phyloP scores from a whole-genome alignment of 495 filamentous ascomycete species.

The Chaetomium tenue region DNA sequence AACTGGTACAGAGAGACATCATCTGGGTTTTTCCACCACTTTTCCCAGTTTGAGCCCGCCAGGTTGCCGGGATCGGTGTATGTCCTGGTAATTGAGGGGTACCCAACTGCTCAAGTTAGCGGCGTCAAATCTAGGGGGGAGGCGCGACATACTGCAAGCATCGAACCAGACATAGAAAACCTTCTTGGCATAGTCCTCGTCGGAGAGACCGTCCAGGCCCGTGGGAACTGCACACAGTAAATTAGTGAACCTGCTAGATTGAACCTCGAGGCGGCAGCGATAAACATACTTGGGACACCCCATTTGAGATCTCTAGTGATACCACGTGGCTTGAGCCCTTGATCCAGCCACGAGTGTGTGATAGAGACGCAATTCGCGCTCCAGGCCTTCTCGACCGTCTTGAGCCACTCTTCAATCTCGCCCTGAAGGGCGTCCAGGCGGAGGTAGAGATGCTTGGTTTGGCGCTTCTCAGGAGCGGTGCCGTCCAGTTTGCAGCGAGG shows the following conservation, averaged over 20 bases:
- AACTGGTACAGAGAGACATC: slow-evolving; percentile 93
- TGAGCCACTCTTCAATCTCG: slow-evolving; percentile 68
- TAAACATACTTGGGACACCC: slow-evolving; percentile 56
- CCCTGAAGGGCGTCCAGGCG: slow-evolving; percentile 75
- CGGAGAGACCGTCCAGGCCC: slow-evolving; percentile 28
- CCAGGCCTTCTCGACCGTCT: slow-evolving; percentile 58
- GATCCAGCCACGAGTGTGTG: slow-evolving; percentile 74
- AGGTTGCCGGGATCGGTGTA: slow-evolving; percentile 61
- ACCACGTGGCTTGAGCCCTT: slow-evolving; percentile 76
- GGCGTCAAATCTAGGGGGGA: not conserved
- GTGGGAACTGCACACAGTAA: slow-evolving; percentile 31
- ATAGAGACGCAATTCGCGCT: slow-evolving; percentile 70
- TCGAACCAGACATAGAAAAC: slow-evolving; percentile 99
- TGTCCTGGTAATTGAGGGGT: slow-evolving; percentile 89
- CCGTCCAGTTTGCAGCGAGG: slow-evolving; percentile 80
- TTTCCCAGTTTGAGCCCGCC: slow-evolving; percentile 65
- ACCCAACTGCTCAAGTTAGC: slow-evolving; percentile 58
- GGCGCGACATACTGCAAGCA: slow-evolving; percentile 60
- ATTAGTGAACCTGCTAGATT: not conserved
- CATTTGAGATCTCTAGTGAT: slow-evolving; percentile 93
- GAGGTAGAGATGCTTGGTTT: slow-evolving; percentile 66
- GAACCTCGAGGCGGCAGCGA: slow-evolving; percentile 46
- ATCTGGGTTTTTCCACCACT: slow-evolving; percentile 92
- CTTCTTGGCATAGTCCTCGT: slow-evolving; percentile 63
- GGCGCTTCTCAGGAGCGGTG: slow-evolving; percentile 67